phyloP scores from a whole-genome alignment of 345 rosid species.

The Angophora floribunda region DNA sequence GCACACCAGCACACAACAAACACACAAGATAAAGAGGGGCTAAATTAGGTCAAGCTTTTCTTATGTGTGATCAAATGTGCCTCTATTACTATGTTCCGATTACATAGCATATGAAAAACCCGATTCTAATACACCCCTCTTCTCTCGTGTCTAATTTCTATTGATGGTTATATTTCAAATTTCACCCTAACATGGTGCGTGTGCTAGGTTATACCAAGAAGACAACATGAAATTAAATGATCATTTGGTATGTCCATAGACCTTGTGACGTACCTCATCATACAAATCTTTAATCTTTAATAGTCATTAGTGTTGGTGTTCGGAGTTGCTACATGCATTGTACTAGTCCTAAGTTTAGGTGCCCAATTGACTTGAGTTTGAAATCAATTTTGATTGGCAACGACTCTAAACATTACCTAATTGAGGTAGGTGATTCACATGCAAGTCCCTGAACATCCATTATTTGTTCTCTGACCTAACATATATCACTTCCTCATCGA shows the following conservation, averaged over 20 bases:
- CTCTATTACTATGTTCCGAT: neutral
- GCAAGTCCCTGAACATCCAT: neutral
- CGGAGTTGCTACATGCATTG: neutral
- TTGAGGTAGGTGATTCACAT: neutral
- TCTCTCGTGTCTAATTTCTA: neutral
- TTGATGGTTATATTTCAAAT: neutral
- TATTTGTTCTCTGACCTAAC: neutral
- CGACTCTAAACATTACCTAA: neutral
- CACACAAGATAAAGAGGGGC: neutral
- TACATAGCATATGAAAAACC: neutral
- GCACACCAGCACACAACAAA: neutral
- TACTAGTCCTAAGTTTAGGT: neutral
- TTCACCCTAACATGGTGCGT: fast-evolving
- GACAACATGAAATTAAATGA: neutral
- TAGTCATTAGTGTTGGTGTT: neutral
- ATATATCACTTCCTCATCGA: neutral
- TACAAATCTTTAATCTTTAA: neutral
- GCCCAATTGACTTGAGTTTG: neutral
- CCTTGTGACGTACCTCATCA: neutral
- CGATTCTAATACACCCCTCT: neutral
- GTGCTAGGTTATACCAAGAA: neutral
- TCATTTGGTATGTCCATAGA: neutral
- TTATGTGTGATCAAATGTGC: neutral
- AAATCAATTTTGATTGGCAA: neutral
- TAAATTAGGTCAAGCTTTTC: neutral